Conservation (phyloP, 2,329 filamentous ascomycete species). For the Aspergillus fijiensis region DNA sequence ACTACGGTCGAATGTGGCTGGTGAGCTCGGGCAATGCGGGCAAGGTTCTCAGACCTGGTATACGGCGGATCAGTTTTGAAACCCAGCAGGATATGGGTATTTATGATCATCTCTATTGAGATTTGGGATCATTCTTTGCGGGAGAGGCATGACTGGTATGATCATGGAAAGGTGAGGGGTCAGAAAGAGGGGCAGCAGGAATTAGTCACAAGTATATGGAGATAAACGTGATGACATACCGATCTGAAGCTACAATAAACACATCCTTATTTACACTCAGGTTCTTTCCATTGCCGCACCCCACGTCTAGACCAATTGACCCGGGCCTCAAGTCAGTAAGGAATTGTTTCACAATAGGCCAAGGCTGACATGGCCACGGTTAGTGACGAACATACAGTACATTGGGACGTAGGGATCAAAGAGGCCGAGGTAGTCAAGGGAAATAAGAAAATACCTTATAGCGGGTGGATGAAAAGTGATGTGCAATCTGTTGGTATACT, state of each 20-base stretch:
- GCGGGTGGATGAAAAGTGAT: conserved; percentile 52
- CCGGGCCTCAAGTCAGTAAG: conserved; percentile 65
- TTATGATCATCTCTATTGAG: conserved; percentile 7
- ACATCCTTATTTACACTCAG: conserved; percentile 73
- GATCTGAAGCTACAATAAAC: conserved; percentile 81
- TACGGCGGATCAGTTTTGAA: conserved; percentile 9
- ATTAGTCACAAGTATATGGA: conserved; percentile 17
- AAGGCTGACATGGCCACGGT: conserved; percentile 58
- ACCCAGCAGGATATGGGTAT: neutral
- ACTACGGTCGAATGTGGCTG: conserved; percentile 68
- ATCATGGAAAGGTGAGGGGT: neutral
- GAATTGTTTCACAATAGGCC: conserved; percentile 86
- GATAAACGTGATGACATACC: conserved; percentile 55
- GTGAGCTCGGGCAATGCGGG: conserved; percentile 57
- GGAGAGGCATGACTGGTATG: neutral
- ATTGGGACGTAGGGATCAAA: neutral
- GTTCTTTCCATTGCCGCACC: conserved; percentile 98
- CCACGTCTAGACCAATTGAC: conserved; percentile 81
- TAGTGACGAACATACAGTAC: neutral
- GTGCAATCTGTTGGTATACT: conserved; percentile 68
- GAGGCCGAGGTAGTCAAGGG: conserved; percentile 16
- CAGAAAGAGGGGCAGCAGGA: neutral
- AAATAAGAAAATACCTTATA: conserved; percentile 57
- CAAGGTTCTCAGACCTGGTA: conserved; percentile 58
- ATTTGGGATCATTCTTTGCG: neutral